These are phyloP conservation scores for Spiromastix sp. DNA, from an alignment of 2,329 filamentous ascomycete species.

Conservation along the genomic window DNA sequence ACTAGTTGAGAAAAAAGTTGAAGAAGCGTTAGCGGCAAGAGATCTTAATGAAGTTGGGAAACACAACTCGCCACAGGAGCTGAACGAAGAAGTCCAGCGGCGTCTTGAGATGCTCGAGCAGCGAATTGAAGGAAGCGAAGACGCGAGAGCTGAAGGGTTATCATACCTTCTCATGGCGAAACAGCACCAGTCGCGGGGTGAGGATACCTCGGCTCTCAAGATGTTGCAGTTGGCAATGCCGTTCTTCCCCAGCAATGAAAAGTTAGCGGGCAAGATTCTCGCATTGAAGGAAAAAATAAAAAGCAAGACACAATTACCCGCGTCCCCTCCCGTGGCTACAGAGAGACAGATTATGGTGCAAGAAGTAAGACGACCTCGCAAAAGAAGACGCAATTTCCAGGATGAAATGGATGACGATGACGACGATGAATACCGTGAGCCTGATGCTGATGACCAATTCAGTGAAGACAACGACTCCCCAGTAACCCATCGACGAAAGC, in stretches of 20 bases:
- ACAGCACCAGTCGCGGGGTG: slow-evolving; percentile 75
- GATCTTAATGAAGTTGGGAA: slow-evolving; percentile 46
- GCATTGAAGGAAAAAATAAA: slow-evolving; percentile 42
- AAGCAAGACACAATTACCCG: slow-evolving; percentile 5
- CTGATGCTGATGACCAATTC: slow-evolving; percentile 15
- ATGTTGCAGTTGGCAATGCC: slow-evolving; percentile 81
- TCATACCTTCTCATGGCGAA: slow-evolving; percentile 83
- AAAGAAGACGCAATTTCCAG: not conserved
- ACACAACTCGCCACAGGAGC: slow-evolving; percentile 35
- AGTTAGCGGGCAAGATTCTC: slow-evolving; percentile 51
- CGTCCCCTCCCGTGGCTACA: not conserved
- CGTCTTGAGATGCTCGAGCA: slow-evolving; percentile 77
- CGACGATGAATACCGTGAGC: slow-evolving; percentile 23
- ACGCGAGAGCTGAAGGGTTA: slow-evolving; percentile 68
- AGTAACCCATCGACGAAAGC: too few species aligned
- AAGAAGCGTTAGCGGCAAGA: slow-evolving; percentile 75
- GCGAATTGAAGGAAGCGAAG: slow-evolving; percentile 69
- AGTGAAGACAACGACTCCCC: slow-evolving; percentile 23
- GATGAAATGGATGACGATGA: slow-evolving; percentile 21
- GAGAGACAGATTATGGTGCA: too few species aligned
- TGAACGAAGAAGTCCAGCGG: slow-evolving; percentile 68
- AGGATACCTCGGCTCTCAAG: slow-evolving; percentile 64
- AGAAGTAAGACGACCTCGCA: not conserved
- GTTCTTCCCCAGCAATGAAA: slow-evolving; percentile 77
- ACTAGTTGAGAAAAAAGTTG: slow-evolving; percentile 83